Evolutionary conservation across 179 eudicot species (phyloP), one percentile per base, ranked within the genome.

Genomic region (Drosera spatulata): DNA sequence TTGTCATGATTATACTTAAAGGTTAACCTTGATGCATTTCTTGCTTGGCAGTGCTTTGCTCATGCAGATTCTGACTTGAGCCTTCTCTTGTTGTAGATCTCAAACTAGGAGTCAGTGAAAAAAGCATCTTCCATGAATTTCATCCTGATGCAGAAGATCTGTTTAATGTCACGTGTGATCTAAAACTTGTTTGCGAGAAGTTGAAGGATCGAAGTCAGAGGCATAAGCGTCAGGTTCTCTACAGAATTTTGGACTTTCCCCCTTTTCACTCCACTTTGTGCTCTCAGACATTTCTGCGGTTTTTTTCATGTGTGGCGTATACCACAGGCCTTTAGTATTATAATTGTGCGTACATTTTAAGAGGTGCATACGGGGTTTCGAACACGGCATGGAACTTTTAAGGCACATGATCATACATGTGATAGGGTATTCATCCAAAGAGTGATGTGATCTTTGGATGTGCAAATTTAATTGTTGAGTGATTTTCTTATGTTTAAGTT

Each of bases 131-230:
- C 61, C 88, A 86, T 46, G 97, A 85, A 63, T 93, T 93, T 79
- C 99, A 93, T 72, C 97, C 91, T 5, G 99, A 93, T 76, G 99
- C 99, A 49, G 99, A 89, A 76, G 99, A 93, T 61, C 73, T 93
- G 74, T 93, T 93, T 74, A 93, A 93, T 66, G 99, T 93, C 46
- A 93, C 99, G 3, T 93, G 99, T 68, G 95, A 89, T 71, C 73
- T 93, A 64, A 82, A 83, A 59, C 69, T 86, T 57, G 95, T 93
- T 62, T 89, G 99, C 70, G 91, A 93, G 72, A 93, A 82, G 78
- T 76, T 93, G 71, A 66, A 77, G 61, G 93, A 93, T 71, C 77
- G 87, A 65, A 81, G 76, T 53, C 91, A 82, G 64, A 67, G 99
- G 50, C 95, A 86, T 68, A 93, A 89, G 71, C 80, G 99, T 51